Base-by-base conservation (phyloP, 2,329 filamentous ascomycete genomes). In the Tolypocladium guangdongense region DNA sequence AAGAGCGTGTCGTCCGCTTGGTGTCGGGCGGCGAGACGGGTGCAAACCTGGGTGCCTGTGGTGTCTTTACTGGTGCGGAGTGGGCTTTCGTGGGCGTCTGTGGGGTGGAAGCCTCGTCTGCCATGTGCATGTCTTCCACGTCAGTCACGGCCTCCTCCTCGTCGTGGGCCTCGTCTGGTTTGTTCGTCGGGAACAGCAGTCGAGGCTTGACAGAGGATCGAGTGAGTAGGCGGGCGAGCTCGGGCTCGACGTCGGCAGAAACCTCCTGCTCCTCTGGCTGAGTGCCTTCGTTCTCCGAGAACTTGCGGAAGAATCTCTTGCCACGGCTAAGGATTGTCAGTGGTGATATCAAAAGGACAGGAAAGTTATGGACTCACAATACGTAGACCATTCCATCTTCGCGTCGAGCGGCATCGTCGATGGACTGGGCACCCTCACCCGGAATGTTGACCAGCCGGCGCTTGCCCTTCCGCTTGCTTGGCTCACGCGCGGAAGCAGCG, bases 241-340 rank as follows among this genome's bases (percentile, higher is more conserved):
- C 59, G 47, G 66, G 60, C 35, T 71, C 67, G 16, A 65, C 62
- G 50, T 71, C 69, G 47, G 67, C 66, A 2, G 65, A 60, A 14
- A 65, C 66, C 10, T 66, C 69, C 43, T 71, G 62, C 27, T 57
- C 60, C 11, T 61, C 55, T 18, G 46, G 39, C 12, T 27, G 49
- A n/a, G 37, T 58, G 22, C 48, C 66, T 27, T 70, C 70, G 48
- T 71, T 66, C 33, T 74, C 71, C 8, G 72, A 68, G 60, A 86
- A 89, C 63, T 84, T 86, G 67, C 84, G 83, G 72, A 89, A 90
- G 54, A 88, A 75, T 65, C 83, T 88, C 74, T 87, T 89, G 66
- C 88, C 88, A 62, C 88, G 88, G 75, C 87, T 90, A 56, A 24
- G 52, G 50, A 49, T 55, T 3, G 32, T 55, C 36, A 55, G 52